Percentiles rank a stretch among this genome's conserved stretches.
These are phyloP conservation scores for Mycena amicta DNA, from an alignment of 768 basidiomycete species.

Conservation along the genomic window DNA sequence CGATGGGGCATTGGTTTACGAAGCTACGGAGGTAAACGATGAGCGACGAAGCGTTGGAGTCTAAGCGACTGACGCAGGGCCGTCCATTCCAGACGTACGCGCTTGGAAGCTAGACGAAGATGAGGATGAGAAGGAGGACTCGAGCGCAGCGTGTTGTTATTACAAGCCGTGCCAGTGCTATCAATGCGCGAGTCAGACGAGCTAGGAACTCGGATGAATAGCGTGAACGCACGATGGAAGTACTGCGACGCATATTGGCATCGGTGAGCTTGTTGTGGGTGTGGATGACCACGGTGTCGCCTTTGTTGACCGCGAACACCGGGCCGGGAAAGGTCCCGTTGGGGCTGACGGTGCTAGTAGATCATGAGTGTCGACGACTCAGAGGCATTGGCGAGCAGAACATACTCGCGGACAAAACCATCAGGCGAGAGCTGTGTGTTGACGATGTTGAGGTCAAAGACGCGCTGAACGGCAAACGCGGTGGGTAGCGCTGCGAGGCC, in stretches of 20 bases:
- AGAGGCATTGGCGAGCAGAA: too few relatives aligned
- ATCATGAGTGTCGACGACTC: too few relatives aligned
- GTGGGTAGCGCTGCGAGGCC: neutral
- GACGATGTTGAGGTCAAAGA: slow-evolving; percentile 22
- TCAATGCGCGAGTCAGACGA: neutral
- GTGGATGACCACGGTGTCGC: slow-evolving; percentile 30
- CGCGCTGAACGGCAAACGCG: neutral
- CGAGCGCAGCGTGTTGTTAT: neutral
- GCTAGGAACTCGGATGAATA: too few relatives aligned
- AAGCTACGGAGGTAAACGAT: slow-evolving; percentile 27
- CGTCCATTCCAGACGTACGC: slow-evolving; percentile 37
- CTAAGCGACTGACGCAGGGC: slow-evolving; percentile 33
- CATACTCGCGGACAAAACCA: slow-evolving; percentile 21
- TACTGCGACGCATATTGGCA: slow-evolving; percentile 32
- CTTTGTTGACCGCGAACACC: slow-evolving; percentile 26
- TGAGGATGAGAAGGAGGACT: too few relatives aligned
- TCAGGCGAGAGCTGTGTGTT: slow-evolving; percentile 23
- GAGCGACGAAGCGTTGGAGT: slow-evolving; percentile 7
- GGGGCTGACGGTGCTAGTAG: slow-evolving; percentile 27
- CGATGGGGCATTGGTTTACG: slow-evolving; percentile 52
- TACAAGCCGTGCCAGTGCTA: slow-evolving; percentile 38
- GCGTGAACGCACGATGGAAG: slow-evolving; percentile 28
- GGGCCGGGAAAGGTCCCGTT: slow-evolving; percentile 34
- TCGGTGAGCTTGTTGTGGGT: slow-evolving; percentile 30
- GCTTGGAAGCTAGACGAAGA: slow-evolving; percentile 29